Conservation (phyloP, 2,329 filamentous ascomycete genomes). For the Cadophora sp. region DNA sequence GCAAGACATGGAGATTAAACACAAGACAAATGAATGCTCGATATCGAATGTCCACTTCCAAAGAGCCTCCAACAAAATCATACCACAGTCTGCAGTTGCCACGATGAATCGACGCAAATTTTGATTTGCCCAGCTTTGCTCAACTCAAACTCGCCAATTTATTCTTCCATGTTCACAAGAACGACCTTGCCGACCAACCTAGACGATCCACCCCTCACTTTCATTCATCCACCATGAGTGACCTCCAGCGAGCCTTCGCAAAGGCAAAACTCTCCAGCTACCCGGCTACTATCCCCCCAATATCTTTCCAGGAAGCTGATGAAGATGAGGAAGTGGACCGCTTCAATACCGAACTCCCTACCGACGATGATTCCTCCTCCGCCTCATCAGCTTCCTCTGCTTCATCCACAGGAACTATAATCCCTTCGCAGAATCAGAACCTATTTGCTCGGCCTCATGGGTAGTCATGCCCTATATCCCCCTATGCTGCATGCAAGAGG, state of each 20-base stretch:
- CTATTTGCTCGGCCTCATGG: conserved; percentile 75
- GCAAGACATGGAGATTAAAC: background rate
- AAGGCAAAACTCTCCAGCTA: conserved; percentile 73
- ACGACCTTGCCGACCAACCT: background rate
- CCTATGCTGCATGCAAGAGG: conserved; percentile 3
- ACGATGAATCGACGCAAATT: background rate
- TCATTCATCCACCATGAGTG: conserved; percentile 69
- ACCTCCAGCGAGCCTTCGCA: conserved; percentile 79
- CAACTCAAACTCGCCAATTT: too few species aligned
- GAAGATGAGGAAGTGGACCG: conserved; percentile 49
- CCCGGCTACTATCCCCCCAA: conserved; percentile 54
- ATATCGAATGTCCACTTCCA: conserved; percentile 10
- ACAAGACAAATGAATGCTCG: too few species aligned
- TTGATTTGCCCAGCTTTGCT: too few species aligned
- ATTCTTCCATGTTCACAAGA: background rate
- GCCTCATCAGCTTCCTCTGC: conserved; percentile 82
- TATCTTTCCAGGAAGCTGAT: conserved; percentile 57
- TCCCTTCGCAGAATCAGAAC: conserved; percentile 76
- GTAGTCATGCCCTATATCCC: conserved; percentile 52
- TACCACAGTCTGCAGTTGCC: background rate
- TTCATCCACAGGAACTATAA: conserved; percentile 91
- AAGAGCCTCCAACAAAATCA: background rate
- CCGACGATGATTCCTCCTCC: conserved; percentile 72
- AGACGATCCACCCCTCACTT: background rate
- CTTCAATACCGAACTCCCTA: conserved; percentile 49